A percentile compares a stretch with the other conserved stretches of the same genome.
phyloP scores from a whole-genome alignment of 176 grass and related monocot species.

The Triticum dicoccoides region DNA sequence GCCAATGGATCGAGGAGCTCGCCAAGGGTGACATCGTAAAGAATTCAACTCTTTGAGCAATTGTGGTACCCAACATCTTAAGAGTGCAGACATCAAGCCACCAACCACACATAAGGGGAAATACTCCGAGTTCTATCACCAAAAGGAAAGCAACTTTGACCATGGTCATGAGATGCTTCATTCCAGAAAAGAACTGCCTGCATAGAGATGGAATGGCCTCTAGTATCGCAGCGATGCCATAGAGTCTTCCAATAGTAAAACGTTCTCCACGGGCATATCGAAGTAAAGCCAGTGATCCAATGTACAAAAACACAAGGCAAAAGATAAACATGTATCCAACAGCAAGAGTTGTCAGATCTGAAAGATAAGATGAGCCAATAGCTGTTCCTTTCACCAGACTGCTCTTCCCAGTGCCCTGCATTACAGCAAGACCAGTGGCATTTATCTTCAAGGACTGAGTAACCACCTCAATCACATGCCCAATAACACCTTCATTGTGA shows the following conservation, averaged over 20 bases:
- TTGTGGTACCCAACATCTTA: slow-evolving; percentile 90
- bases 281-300: slow-evolving; percentile 80
- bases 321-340: slow-evolving; percentile 90
- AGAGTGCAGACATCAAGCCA: slow-evolving; percentile 99
- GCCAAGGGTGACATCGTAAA: slow-evolving; percentile 80
- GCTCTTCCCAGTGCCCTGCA: slow-evolving; percentile 44
- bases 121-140: slow-evolving; percentile 97
- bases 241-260: slow-evolving; percentile 85
- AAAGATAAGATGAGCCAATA: slow-evolving; percentile 72
- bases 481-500: slow-evolving; percentile 64
- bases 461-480: slow-evolving; percentile 73
- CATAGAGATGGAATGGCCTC: slow-evolving; percentile 93
- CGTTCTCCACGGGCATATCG: slow-evolving; percentile 85
- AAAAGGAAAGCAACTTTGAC: slow-evolving; percentile 95
- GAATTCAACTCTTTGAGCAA: slow-evolving; percentile 93
- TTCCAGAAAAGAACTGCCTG: slow-evolving; percentile 76
- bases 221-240: slow-evolving; percentile 67
- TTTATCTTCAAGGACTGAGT: slow-evolving; percentile 83
- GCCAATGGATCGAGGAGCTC: slow-evolving; percentile 94
- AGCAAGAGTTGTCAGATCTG: slow-evolving; percentile 89
- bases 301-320: slow-evolving; percentile 77
- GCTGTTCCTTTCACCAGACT: slow-evolving; percentile 57
- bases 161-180: slow-evolving; percentile 98
- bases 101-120: slow-evolving; percentile 98
- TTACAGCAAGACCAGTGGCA: slow-evolving; percentile 53